A percentile compares a stretch with the other conserved stretches of the same genome.
These are phyloP conservation scores for Pichia gijzeniarum DNA, from an alignment of 805 yeast genomes.

Conservation along the genomic window DNA sequence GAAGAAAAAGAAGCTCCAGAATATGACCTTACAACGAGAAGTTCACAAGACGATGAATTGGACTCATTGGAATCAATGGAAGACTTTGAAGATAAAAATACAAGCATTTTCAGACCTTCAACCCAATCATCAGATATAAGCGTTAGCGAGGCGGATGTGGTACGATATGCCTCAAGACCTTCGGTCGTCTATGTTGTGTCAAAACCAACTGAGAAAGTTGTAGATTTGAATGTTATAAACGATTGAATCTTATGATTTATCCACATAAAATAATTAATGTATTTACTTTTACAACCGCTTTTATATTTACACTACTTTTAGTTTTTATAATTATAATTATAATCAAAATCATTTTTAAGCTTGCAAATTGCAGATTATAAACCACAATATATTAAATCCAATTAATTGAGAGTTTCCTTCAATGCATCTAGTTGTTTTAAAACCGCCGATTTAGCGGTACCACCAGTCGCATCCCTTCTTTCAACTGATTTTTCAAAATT, in stretches of 20 bases:
- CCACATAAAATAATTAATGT: not conserved
- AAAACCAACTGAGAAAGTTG: not conserved
- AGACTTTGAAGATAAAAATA: slow-evolving; percentile 1
- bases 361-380: not conserved
- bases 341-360: too few relatives aligned
- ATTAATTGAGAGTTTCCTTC: slow-evolving; percentile 3
- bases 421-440: slow-evolving; percentile 54
- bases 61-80: not conserved
- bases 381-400: not conserved
- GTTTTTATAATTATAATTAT: too few relatives aligned
- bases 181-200: slow-evolving; percentile 4
- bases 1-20: too few relatives aligned
- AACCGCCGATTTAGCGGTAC: slow-evolving; percentile 92
- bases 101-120: not conserved
- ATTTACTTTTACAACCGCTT: not conserved
- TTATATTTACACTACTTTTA: not conserved
- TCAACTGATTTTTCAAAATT: slow-evolving; percentile 92
- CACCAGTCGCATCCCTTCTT: slow-evolving; percentile 94
- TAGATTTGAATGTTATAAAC: slow-evolving; percentile 1
- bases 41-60: not conserved
- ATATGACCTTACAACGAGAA: not conserved
- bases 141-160: not conserved
- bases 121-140: not conserved
- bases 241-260: not conserved
- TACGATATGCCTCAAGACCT: not conserved